These are phyloP conservation scores for Fusarium miscanthi DNA, from an alignment of 2,329 filamentous ascomycete species.

Conservation along the genomic window DNA sequence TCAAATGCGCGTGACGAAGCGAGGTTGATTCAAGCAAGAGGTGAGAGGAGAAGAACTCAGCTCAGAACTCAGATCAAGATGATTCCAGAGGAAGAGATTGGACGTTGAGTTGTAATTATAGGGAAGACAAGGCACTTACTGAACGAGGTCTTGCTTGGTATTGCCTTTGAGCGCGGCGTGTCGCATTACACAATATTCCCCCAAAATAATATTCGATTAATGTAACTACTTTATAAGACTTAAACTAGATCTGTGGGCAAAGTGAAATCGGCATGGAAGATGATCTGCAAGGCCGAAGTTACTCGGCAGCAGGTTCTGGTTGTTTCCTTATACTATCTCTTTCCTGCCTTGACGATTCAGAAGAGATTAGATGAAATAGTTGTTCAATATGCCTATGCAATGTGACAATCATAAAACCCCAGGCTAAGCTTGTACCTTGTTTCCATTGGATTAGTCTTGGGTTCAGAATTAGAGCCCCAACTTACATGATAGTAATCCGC, in stretches of 20 bases:
- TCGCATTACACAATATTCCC: conserved; percentile 28
- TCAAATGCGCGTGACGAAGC: conserved; percentile 40
- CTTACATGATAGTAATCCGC: background rate
- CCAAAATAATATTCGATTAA: conserved; percentile 3
- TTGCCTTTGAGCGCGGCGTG: conserved; percentile 37
- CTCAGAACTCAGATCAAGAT: conserved; percentile 53
- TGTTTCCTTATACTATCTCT: background rate
- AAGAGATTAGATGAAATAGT: background rate
- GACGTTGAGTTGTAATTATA: conserved; percentile 7
- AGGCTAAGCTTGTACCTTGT: background rate
- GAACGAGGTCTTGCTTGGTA: conserved; percentile 2
- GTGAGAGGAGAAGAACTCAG: conserved; percentile 51
- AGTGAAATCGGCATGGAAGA: background rate
- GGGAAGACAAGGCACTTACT: background rate
- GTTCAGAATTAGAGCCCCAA: background rate
- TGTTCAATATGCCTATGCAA: background rate
- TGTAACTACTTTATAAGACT: conserved; percentile 1
- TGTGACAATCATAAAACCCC: background rate
- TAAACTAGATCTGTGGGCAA: background rate
- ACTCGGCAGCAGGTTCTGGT: background rate
- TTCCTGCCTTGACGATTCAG: background rate
- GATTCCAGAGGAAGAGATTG: conserved; percentile 44
- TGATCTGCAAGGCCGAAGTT: background rate
- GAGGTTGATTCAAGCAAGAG: conserved; percentile 38
- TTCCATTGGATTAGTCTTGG: background rate